Evolutionary conservation across 1,284 basidiomycete genomes (phyloP).

Genomic region (Flammula alnicola): DNA sequence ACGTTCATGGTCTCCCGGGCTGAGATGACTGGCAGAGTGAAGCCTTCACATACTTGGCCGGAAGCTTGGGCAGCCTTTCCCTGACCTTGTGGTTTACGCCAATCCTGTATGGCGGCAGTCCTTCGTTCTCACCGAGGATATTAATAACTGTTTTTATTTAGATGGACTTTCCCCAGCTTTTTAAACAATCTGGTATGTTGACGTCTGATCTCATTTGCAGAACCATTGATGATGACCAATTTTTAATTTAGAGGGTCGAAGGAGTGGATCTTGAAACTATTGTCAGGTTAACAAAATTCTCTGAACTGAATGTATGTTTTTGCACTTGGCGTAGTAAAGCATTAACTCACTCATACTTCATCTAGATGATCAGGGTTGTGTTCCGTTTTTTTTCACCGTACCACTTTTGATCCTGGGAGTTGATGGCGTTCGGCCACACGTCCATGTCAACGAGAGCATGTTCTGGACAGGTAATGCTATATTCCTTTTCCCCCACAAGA

Average conservation of each 20-base stretch:
- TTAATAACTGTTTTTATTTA: conserved; percentile 29
- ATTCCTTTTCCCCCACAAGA: not conserved
- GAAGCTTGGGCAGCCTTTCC: conserved; percentile 67
- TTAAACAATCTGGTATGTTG: conserved; percentile 57
- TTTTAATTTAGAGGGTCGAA: conserved; percentile 46
- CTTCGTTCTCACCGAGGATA: conserved; percentile 2
- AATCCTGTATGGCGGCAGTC: conserved; percentile 52
- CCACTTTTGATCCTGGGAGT: conserved; percentile 67
- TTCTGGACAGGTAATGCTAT: conserved; percentile 46
- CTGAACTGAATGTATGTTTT: conserved; percentile 72
- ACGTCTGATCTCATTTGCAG: conserved; percentile 1
- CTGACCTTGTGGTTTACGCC: conserved; percentile 75
- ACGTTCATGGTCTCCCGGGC: not conserved
- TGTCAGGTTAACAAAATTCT: conserved; percentile 74
- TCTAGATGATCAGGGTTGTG: conserved; percentile 67
- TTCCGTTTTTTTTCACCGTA: conserved; percentile 69
- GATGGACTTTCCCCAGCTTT: conserved; percentile 70
- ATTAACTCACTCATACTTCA: not conserved
- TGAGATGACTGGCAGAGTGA: conserved; percentile 52
- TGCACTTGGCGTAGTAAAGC: not conserved
- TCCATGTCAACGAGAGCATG: conserved; percentile 67
- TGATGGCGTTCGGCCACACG: conserved; percentile 66
- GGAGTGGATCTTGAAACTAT: conserved; percentile 66
- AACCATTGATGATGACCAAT: conserved; percentile 4
- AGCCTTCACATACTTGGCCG: conserved; percentile 68